These are phyloP conservation scores for Aureobasidium sp. DNA, from an alignment of 2,329 filamentous ascomycete species.

Conservation along the genomic window DNA sequence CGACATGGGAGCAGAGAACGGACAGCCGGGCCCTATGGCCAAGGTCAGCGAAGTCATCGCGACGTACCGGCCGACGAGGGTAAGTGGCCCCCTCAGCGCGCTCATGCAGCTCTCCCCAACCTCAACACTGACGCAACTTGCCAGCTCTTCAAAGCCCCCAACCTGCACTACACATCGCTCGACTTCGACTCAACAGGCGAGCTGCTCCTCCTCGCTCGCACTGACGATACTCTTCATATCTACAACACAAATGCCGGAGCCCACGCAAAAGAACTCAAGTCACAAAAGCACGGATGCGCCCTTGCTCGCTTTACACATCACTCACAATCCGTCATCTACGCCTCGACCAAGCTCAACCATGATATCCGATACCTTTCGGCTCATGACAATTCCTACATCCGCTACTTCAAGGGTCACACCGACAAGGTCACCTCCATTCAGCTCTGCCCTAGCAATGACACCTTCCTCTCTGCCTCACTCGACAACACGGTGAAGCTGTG, in stretches of 20 bases:
- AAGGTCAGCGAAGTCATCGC: constrained; percentile 72
- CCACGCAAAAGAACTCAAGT: constrained; percentile 79
- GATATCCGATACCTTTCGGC: constrained; percentile 80
- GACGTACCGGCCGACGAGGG: constrained; percentile 73
- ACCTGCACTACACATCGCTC: constrained; percentile 65
- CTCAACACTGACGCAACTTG: constrained; percentile 1
- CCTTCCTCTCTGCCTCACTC: constrained; percentile 83
- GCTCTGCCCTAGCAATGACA: constrained; percentile 78
- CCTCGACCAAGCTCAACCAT: constrained; percentile 91
- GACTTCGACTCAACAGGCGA: constrained; percentile 96
- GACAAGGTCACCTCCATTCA: constrained; percentile 74
- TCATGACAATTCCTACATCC: constrained; percentile 93
- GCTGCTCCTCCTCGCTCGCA: constrained; percentile 81
- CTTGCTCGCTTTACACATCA: constrained; percentile 92
- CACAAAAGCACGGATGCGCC: constrained; percentile 95
- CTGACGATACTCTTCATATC: constrained; percentile 91
- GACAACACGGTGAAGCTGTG: constrained; percentile 90
- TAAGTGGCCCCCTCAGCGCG: constrained; percentile 33
- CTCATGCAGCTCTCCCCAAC: constrained; percentile 9
- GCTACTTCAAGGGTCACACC: constrained; percentile 91
- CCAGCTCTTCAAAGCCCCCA: constrained; percentile 39
- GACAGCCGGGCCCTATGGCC: constrained; percentile 29
- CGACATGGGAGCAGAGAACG: constrained; percentile 10
- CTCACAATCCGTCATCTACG: constrained; percentile 84
- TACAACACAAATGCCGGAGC: constrained; percentile 90